Conservation (phyloP, 192 early-diverging fungal species). For the Gamsiella multidivaricata region DNA sequence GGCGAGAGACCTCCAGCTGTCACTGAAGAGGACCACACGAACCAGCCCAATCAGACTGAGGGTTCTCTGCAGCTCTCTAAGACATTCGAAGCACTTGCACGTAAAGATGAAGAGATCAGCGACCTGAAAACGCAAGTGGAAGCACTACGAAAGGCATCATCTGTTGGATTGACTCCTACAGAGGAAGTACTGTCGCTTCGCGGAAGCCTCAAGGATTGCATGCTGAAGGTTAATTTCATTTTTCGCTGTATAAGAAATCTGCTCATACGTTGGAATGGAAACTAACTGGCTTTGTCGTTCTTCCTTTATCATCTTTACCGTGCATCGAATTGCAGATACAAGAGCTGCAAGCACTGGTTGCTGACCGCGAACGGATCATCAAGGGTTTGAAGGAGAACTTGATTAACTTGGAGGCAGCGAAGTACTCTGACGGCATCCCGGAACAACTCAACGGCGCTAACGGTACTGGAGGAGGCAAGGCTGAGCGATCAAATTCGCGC, state of each 20-base stretch:
- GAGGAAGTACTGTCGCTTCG: constrained; percentile 43
- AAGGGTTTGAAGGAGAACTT: constrained; percentile 42
- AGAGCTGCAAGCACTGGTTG: constrained; percentile 31
- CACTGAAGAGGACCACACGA: constrained; percentile 46
- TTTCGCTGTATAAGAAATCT: neutral
- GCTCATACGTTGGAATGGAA: too few species aligned
- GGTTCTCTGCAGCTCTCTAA: constrained; percentile 43
- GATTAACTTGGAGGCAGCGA: constrained; percentile 37
- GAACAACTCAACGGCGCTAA: neutral
- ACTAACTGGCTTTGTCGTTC: too few species aligned
- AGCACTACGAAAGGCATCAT: constrained; percentile 23
- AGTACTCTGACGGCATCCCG: constrained; percentile 7
- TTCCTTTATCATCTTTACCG: neutral
- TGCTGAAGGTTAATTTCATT: constrained; percentile 25
- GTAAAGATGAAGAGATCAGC: constrained; percentile 49
- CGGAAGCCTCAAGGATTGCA: constrained; percentile 50
- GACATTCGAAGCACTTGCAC: constrained; percentile 51
- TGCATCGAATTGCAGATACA: constrained; percentile 25
- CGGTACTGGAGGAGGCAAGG: neutral
- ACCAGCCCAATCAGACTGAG: constrained; percentile 35
- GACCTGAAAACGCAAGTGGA: constrained; percentile 43
- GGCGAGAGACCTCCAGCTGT: constrained; percentile 34
- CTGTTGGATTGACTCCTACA: constrained; percentile 30
- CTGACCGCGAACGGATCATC: constrained; percentile 30
- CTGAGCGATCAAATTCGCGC: constrained; percentile 32